Percentiles rank a stretch among this genome's conserved stretches.
These are phyloP conservation scores for Exophiala aquamarina DNA, from an alignment of 2,329 filamentous ascomycete genomes.

Conservation along the genomic window DNA sequence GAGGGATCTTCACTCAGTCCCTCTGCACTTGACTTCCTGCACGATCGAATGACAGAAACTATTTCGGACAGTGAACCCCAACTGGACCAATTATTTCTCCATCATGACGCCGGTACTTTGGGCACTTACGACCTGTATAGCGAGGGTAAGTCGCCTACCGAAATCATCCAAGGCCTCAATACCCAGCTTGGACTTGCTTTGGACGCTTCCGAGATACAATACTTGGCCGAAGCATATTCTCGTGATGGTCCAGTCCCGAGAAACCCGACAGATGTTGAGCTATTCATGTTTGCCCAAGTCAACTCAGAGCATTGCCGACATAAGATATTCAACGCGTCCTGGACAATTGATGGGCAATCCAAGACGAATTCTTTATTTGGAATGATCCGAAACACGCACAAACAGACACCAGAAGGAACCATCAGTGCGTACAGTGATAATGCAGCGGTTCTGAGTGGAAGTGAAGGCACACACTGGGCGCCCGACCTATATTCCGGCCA, in stretches of 20 bases:
- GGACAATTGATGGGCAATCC: slow-evolving; percentile 84
- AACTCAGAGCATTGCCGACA: slow-evolving; percentile 91
- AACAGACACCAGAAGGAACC: slow-evolving; percentile 72
- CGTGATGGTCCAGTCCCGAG: slow-evolving; percentile 58
- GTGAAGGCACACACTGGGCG: slow-evolving; percentile 75
- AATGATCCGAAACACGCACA: slow-evolving; percentile 96
- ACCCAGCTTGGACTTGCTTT: slow-evolving; percentile 79
- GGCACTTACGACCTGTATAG: slow-evolving; percentile 74
- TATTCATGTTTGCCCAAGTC: slow-evolving; percentile 99
- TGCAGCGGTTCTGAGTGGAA: slow-evolving; percentile 83
- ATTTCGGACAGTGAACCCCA: slow-evolving; percentile 68
- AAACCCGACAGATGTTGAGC: slow-evolving; percentile 82
- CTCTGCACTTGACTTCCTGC: slow-evolving; percentile 65
- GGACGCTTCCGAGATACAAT: slow-evolving; percentile 86
- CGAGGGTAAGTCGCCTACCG: slow-evolving; percentile 63
- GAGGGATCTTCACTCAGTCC: slow-evolving; percentile 58
- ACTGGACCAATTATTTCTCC: slow-evolving; percentile 74
- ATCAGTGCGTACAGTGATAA: slow-evolving; percentile 97
- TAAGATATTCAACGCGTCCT: slow-evolving; percentile 95
- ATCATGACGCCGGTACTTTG: slow-evolving; percentile 64
- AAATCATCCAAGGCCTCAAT: slow-evolving; percentile 80
- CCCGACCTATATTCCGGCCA: slow-evolving; percentile 82
- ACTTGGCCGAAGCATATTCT: slow-evolving; percentile 82
- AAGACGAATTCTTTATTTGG: slow-evolving; percentile 83
- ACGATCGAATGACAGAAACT: slow-evolving; percentile 95